Conservation (phyloP, 2,329 filamentous ascomycete genomes). For the Penicillium rolfsii region DNA sequence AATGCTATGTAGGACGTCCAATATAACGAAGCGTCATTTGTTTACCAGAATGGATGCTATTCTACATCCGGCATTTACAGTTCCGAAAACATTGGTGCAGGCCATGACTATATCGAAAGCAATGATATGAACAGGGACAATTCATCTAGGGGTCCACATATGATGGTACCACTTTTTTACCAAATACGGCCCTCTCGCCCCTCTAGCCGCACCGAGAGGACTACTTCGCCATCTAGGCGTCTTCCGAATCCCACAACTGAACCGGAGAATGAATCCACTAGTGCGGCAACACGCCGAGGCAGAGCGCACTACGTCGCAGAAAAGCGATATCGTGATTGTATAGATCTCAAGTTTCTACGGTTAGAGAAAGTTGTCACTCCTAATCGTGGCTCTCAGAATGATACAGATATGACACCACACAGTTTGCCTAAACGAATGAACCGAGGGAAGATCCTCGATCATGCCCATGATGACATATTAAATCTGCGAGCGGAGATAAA, state of each 20-base stretch:
- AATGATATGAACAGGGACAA: too few relatives aligned
- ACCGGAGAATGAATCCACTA: neutral
- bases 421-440: neutral
- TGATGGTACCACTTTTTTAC: neutral
- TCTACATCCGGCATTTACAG: too few relatives aligned
- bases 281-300: neutral
- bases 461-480: neutral
- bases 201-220: neutral
- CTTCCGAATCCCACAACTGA: neutral
- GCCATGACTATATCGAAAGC: too few relatives aligned
- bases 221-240: neutral
- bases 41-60: too few relatives aligned
- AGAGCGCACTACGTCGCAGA: neutral
- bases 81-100: too few relatives aligned
- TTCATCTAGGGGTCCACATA: too few relatives aligned
- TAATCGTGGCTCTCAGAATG: neutral
- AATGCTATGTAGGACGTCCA: too few relatives aligned
- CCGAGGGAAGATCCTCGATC: neutral
- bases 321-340: neutral
- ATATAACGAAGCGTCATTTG: too few relatives aligned
- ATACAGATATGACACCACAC: neutral
- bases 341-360: neutral
- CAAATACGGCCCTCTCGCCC: neutral
- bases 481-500: neutral
- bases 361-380: neutral